phyloP scores from a whole-genome alignment of 331 rosid species.

The Pyracantha coccinea region DNA sequence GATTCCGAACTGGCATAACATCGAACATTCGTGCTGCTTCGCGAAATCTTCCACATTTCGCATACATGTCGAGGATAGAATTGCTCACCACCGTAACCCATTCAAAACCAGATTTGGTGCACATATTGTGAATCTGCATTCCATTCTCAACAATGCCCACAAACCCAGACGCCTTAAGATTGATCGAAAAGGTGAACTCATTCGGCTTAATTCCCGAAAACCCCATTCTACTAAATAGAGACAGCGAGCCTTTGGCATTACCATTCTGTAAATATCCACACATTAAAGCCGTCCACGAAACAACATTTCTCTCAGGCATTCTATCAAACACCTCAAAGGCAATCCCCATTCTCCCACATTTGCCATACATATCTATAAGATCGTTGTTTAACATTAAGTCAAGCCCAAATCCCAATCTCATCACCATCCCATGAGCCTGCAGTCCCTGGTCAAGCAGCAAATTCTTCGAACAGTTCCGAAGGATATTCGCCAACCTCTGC shows the following conservation, averaged over 20 bases:
- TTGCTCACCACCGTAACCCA: constrained; percentile 38
- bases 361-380: constrained; percentile 48
- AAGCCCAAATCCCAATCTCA: constrained; percentile 29
- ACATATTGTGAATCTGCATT: constrained; percentile 53
- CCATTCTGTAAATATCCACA: constrained; percentile 44
- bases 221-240: constrained; percentile 35
- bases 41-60: constrained; percentile 39
- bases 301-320: constrained; percentile 61
- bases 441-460: constrained; percentile 33
- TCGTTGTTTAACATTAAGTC: constrained; percentile 35
- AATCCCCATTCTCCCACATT: constrained; percentile 29
- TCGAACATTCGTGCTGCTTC: constrained; percentile 38
- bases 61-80: constrained; percentile 55
- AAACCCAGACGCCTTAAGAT: constrained; percentile 45
- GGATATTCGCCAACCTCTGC: constrained; percentile 20
- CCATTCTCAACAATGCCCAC: constrained; percentile 38
- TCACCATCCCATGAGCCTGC: constrained; percentile 34
- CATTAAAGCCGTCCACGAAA: constrained; percentile 61
- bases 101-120: constrained; percentile 47
- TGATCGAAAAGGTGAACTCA: constrained; percentile 55
- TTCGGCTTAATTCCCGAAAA: constrained; percentile 30
- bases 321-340: constrained; percentile 37
- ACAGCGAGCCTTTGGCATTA: constrained; percentile 28
- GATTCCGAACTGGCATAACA: constrained; percentile 34
- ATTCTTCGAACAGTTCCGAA: constrained; percentile 37